Conservation (phyloP, 2,329 filamentous ascomycete genomes). For the Colletotrichum sp. region DNA sequence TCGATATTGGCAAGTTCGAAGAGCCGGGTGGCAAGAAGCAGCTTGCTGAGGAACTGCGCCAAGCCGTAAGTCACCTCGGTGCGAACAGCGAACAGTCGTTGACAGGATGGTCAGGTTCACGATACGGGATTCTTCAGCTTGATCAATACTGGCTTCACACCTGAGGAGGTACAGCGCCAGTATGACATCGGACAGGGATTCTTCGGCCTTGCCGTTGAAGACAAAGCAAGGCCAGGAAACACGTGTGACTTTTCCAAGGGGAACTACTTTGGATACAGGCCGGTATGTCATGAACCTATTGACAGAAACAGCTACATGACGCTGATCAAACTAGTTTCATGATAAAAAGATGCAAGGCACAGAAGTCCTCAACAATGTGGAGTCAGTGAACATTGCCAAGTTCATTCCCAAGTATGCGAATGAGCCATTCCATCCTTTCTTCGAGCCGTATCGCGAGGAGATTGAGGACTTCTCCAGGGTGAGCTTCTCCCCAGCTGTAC, state of each 20-base stretch:
- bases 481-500: conserved; percentile 32
- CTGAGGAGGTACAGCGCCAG: conserved; percentile 57
- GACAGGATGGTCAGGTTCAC: conserved; percentile 24
- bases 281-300: conserved; percentile 16
- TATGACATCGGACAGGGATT: conserved; percentile 60
- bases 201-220: conserved; percentile 52
- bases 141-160: conserved; percentile 56
- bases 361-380: conserved; percentile 50
- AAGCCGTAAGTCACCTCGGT: conserved; percentile 41
- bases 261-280: conserved; percentile 54
- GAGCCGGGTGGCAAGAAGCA: conserved; percentile 54
- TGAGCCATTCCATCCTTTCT: conserved; percentile 41
- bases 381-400: conserved; percentile 61
- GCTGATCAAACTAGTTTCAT: conserved; percentile 23
- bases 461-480: conserved; percentile 54
- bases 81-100: neutral
- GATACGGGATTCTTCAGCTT: conserved; percentile 57
- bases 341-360: conserved; percentile 34
- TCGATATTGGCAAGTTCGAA: conserved; percentile 55
- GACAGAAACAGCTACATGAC: too few species aligned
- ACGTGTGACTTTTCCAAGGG: conserved; percentile 46
- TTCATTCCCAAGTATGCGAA: conserved; percentile 45
- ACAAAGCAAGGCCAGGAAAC: conserved; percentile 52
- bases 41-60: conserved; percentile 54
- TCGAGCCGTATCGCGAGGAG: conserved; percentile 43